phyloP scores from a whole-genome alignment of 257 asterid species.

The Forsythia viridissima region DNA sequence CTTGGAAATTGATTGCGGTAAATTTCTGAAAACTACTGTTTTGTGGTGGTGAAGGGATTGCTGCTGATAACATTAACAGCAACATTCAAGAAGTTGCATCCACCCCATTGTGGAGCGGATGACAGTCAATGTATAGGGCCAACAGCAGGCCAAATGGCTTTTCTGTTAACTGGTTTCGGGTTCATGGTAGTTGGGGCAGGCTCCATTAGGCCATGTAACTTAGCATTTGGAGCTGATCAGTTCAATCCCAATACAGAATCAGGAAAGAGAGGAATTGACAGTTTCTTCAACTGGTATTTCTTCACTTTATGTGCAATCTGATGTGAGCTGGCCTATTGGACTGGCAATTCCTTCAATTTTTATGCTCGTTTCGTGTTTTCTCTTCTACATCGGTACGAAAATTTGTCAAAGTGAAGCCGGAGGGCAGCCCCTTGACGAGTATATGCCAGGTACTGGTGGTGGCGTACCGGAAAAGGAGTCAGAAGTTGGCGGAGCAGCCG shows the following conservation, averaged over 20 bases:
- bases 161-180: slow-evolving; percentile 51
- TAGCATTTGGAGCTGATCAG: slow-evolving; percentile 84
- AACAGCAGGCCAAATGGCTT: slow-evolving; percentile 50
- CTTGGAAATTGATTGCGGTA: not conserved
- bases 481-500: slow-evolving; percentile 45
- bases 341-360: slow-evolving; percentile 57
- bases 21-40: too few species aligned
- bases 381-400: slow-evolving; percentile 60
- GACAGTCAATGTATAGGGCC: slow-evolving; percentile 50
- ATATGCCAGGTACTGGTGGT: slow-evolving; percentile 50
- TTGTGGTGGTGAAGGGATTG: slow-evolving; percentile 47
- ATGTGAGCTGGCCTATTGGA: slow-evolving; percentile 71
- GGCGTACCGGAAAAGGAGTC: slow-evolving; percentile 53
- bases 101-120: slow-evolving; percentile 51
- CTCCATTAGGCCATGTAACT: slow-evolving; percentile 73
- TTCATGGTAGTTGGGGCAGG: slow-evolving; percentile 66
- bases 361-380: slow-evolving; percentile 56
- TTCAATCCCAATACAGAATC: slow-evolving; percentile 68
- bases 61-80: slow-evolving; percentile 60
- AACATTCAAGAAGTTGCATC: slow-evolving; percentile 54
- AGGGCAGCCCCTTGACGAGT: slow-evolving; percentile 69
- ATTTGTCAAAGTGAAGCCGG: slow-evolving; percentile 68
- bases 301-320: slow-evolving; percentile 70
- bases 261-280: slow-evolving; percentile 62
- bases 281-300: slow-evolving; percentile 87